Conservation (phyloP, 1,284 basidiomycete species). For the Sparassis latifolia region DNA sequence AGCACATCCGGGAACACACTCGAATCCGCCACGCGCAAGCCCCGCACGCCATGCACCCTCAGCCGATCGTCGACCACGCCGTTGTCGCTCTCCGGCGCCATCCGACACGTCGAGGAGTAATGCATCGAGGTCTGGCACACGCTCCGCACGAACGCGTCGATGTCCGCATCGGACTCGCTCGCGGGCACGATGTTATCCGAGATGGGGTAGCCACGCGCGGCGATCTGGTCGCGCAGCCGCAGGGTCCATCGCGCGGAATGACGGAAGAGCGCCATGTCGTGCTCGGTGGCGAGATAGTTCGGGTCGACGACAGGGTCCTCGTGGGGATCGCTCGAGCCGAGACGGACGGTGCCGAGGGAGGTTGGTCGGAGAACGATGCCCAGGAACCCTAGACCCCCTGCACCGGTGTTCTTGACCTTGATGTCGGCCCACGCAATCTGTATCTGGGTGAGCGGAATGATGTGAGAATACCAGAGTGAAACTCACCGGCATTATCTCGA, state of each 20-base stretch:
- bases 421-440: conserved; percentile 1
- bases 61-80: conserved; percentile 38
- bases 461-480: not conserved
- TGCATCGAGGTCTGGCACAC: conserved; percentile 27
- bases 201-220: conserved; percentile 26
- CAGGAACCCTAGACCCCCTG: conserved; percentile 21
- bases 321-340: conserved; percentile 27
- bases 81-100: conserved; percentile 27
- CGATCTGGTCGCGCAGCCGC: conserved; percentile 21
- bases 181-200: conserved; percentile 23
- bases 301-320: conserved; percentile 9
- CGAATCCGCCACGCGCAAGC: conserved; percentile 35
- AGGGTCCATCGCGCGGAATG: conserved; percentile 15
- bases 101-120: conserved; percentile 31
- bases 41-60: conserved; percentile 39
- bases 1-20: conserved; percentile 33
- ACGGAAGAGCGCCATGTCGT: conserved; percentile 17
- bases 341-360: conserved; percentile 27
- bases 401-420: not conserved
- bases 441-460: not conserved
- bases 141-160: conserved; percentile 20
- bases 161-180: conserved; percentile 18
- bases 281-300: conserved; percentile 1
- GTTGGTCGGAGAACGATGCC: conserved; percentile 23
- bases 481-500: conserved; percentile 29